Evolutionary conservation across 805 yeast genomes (phyloP).

Genomic region (Candida peoriensis): DNA sequence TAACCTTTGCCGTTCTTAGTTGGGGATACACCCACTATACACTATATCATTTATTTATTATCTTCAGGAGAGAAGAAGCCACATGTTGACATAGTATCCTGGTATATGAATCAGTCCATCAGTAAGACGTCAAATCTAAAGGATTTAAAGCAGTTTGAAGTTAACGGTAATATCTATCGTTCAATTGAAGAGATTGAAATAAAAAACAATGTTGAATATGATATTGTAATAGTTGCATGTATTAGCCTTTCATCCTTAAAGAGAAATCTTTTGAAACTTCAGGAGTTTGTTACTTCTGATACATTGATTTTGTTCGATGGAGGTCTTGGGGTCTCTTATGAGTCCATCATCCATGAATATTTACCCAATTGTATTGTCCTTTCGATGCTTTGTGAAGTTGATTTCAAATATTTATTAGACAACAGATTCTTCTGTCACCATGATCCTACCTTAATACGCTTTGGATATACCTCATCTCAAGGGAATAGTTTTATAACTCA

Average conservation of each 20-base stretch:
- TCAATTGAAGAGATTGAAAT: slow-evolving; percentile 1
- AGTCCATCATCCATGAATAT: slow-evolving; percentile 6
- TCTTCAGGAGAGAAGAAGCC: background rate
- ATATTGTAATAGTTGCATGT: slow-evolving; percentile 12
- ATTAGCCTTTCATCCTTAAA: slow-evolving; percentile 7
- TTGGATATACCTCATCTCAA: too few species aligned
- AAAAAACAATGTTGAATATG: background rate
- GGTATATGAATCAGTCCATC: background rate
- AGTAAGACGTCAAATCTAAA: background rate
- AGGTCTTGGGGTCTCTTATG: slow-evolving; percentile 11
- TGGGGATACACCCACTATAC: slow-evolving; percentile 8
- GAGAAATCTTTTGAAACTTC: slow-evolving; percentile 1
- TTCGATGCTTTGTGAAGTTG: slow-evolving; percentile 5
- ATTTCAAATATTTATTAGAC: slow-evolving; percentile 3
- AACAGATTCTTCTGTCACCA: too few species aligned
- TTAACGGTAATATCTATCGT: background rate
- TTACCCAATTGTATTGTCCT: slow-evolving; percentile 3
- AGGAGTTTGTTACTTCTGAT: background rate
- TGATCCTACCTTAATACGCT: too few species aligned
- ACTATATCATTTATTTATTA: slow-evolving; percentile 3
- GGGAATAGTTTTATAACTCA: too few species aligned
- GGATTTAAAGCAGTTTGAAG: background rate
- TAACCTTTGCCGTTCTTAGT: slow-evolving; percentile 1
- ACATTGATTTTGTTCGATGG: slow-evolving; percentile 15
- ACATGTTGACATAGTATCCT: slow-evolving; percentile 1